Percentiles rank a stretch among this genome's conserved stretches.
These are phyloP conservation scores for Beauveria varroae DNA, from an alignment of 2,329 filamentous ascomycete genomes.

Conservation along the genomic window DNA sequence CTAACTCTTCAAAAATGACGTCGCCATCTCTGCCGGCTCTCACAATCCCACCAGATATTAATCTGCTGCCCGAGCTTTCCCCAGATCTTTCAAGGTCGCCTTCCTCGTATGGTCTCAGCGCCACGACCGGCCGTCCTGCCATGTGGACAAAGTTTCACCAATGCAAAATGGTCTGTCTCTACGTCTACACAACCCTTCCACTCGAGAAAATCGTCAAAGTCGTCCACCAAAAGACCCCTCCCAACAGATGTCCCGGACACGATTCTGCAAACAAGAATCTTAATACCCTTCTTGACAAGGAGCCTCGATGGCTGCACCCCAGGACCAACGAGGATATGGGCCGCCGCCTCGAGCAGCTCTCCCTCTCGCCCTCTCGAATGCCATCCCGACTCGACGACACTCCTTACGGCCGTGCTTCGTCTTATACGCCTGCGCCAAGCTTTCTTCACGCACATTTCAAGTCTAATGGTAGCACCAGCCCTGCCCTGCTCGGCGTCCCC, in stretches of 20 bases:
- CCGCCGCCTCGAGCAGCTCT: slow-evolving; percentile 39
- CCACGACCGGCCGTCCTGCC: slow-evolving; percentile 41
- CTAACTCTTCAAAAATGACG: neutral
- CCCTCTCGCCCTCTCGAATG: slow-evolving; percentile 22
- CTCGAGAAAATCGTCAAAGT: slow-evolving; percentile 42
- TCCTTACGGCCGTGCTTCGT: neutral
- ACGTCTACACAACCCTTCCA: slow-evolving; percentile 47
- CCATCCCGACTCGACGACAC: neutral
- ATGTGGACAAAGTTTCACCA: slow-evolving; percentile 47
- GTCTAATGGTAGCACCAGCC: neutral
- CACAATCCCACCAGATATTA: neutral
- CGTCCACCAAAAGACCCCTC: slow-evolving; percentile 31
- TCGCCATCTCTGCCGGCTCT: neutral
- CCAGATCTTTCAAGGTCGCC: slow-evolving; percentile 15
- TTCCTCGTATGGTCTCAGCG: slow-evolving; percentile 21
- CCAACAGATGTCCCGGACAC: slow-evolving; percentile 35
- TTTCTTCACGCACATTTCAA: neutral
- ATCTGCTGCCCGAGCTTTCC: neutral
- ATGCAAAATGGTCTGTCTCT: slow-evolving; percentile 47
- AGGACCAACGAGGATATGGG: slow-evolving; percentile 43
- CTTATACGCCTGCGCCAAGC: neutral
- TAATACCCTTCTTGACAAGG: slow-evolving; percentile 48
- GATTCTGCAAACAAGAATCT: slow-evolving; percentile 54
- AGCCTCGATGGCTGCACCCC: slow-evolving; percentile 50
- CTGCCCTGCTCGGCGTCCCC: neutral